Evolutionary conservation across 306 rosid species (phyloP).

Genomic region (Cicer judaicum): DNA sequence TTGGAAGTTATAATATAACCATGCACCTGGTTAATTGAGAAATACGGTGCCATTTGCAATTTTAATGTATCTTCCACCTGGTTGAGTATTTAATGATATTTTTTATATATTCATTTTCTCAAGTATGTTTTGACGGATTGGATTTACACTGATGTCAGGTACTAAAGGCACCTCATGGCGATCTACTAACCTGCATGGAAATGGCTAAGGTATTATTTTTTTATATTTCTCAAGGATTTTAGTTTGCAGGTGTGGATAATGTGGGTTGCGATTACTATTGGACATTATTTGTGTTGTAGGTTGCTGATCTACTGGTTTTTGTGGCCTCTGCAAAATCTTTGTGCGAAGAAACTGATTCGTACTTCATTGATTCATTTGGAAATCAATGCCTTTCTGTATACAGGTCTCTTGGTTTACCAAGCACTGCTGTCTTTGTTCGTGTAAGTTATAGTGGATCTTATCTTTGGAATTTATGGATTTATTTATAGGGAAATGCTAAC

Average conservation of each 20-base stretch:
- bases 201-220: slow-evolving; percentile 81
- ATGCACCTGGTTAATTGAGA: slow-evolving; percentile 4
- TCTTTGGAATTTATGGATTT: slow-evolving; percentile 13
- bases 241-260: slow-evolving; percentile 12
- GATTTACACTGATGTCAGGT: slow-evolving; percentile 50
- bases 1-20: not conserved
- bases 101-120: not conserved
- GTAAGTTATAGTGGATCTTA: slow-evolving; percentile 59
- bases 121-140: slow-evolving; percentile 9
- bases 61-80: not conserved
- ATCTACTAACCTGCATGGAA: slow-evolving; percentile 79
- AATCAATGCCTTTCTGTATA: slow-evolving; percentile 89
- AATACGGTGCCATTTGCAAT: not conserved
- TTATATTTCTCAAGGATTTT: not conserved
- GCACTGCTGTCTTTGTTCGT: slow-evolving; percentile 82
- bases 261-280: slow-evolving; percentile 25
- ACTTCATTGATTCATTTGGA: slow-evolving; percentile 86
- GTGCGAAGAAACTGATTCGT: slow-evolving; percentile 60
- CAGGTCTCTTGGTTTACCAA: slow-evolving; percentile 91
- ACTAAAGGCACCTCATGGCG: slow-evolving; percentile 89
- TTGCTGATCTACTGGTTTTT: slow-evolving; percentile 90
- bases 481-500: not conserved
- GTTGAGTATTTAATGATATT: not conserved
- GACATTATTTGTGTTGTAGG: slow-evolving; percentile 54
- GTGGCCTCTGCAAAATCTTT: slow-evolving; percentile 69